Evolutionary conservation across 2,329 filamentous ascomycete genomes (phyloP).

Genomic region (Fusarium nelsonii): DNA sequence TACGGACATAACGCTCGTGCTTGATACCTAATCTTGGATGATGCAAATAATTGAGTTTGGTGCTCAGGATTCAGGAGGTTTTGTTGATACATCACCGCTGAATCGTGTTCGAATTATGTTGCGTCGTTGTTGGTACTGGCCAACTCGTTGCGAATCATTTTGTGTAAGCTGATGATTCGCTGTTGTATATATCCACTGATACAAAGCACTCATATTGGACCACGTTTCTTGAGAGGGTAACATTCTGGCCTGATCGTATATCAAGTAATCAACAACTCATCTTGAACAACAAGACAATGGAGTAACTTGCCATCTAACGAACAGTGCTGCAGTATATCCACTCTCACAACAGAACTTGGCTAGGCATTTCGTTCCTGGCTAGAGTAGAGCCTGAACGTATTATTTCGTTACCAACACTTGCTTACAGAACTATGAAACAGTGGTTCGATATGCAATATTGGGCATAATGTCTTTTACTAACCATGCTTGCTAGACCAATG

Average conservation of each 20-base stretch:
- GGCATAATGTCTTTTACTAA: not conserved
- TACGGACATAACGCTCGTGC: conserved; percentile 13
- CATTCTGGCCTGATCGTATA: conserved; percentile 7
- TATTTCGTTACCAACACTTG: not conserved
- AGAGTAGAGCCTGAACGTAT: not conserved
- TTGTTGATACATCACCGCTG: not conserved
- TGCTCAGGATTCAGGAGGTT: not conserved
- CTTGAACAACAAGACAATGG: conserved; percentile 1
- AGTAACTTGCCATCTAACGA: not conserved
- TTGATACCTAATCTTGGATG: not conserved
- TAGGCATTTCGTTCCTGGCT: not conserved
- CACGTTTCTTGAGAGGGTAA: conserved; percentile 6
- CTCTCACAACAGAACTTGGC: not conserved
- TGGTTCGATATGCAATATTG: not conserved
- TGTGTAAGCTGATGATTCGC: conserved; percentile 2
- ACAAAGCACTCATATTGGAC: conserved; percentile 5
- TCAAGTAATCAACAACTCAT: conserved; percentile 4
- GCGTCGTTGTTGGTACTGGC: not conserved
- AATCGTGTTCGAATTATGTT: not conserved
- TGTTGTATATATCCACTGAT: conserved; percentile 3
- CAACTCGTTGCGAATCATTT: not conserved
- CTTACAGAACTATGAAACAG: not conserved
- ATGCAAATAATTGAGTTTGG: not conserved
- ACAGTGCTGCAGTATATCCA: not conserved
- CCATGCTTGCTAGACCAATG: not conserved